phyloP scores from a whole-genome alignment of 2,329 filamentous ascomycete genomes.

The Nemania diffusa region DNA sequence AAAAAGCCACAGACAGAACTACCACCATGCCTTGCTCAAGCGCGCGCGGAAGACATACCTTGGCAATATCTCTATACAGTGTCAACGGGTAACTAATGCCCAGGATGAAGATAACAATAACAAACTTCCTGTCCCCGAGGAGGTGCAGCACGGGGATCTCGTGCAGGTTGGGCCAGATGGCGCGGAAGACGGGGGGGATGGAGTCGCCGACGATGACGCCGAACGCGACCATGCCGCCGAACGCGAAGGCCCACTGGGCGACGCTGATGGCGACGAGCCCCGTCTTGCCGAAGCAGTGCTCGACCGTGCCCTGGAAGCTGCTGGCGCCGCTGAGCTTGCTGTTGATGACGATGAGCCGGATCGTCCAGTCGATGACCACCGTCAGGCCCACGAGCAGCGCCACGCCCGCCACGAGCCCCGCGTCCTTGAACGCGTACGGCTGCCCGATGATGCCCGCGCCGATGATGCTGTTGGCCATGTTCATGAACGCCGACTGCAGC shows the following conservation, averaged over 20 bases:
- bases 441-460: slow-evolving; percentile 81
- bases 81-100: slow-evolving; percentile 91
- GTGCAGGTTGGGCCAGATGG: slow-evolving; percentile 80
- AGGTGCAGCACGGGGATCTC: slow-evolving; percentile 82
- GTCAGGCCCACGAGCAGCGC: slow-evolving; percentile 83
- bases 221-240: slow-evolving; percentile 98
- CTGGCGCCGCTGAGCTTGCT: slow-evolving; percentile 94
- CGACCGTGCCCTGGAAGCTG: slow-evolving; percentile 94
- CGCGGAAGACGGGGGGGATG: slow-evolving; percentile 87
- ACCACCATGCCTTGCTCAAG: slow-evolving; percentile 42
- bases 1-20: no score
- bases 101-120: slow-evolving; percentile 89
- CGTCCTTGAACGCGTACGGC: slow-evolving; percentile 95
- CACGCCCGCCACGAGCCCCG: slow-evolving; percentile 83
- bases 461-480: slow-evolving; percentile 99
- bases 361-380: slow-evolving; percentile 94
- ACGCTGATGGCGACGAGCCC: slow-evolving; percentile 88
- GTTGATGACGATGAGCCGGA: slow-evolving; percentile 95
- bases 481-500: slow-evolving; percentile 93
- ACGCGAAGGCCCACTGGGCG: slow-evolving; percentile 98
- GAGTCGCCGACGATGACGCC: slow-evolving; percentile 97
- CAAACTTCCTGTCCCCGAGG: slow-evolving; percentile 80
- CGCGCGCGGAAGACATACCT: slow-evolving; percentile 63
- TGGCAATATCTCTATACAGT: slow-evolving; percentile 95
- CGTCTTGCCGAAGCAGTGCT: slow-evolving; percentile 90